Base-by-base conservation (phyloP, 2,329 filamentous ascomycete genomes). In the Parastagonospora avenae region DNA sequence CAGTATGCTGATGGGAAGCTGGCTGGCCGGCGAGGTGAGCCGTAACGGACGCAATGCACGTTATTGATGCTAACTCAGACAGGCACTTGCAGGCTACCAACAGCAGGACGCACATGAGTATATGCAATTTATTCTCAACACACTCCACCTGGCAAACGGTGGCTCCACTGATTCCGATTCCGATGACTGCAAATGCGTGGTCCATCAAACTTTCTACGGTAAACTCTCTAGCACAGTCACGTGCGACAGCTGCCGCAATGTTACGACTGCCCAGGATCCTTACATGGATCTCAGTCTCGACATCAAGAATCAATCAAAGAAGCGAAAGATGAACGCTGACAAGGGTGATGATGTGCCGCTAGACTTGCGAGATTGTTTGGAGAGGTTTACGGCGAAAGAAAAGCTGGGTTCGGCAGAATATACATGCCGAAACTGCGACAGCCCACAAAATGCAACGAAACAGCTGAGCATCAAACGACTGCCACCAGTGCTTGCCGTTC, bases 61-160 rank as follows among this genome's bases (percentile, higher is more conserved):
- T 19, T 4, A 8, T 27, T 19, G 9, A 15, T 36, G 40, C 50
- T 61, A 29, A 61, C 36, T 28, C 14, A 11, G 27, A 7, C 37
- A 74, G 72, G 71, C 74, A 14, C 67, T 81, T 16, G 91, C 93
- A 1, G 94, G 92, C 9, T 96, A 95, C 64, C 91, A 92, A 66
- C 93, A 97, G 74, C 93, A 97, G 77, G 93, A 97, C 69, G 93
- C 93, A 0, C 93, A 97, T 70, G 93, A 97, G 72, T 97, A 96
- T 76, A 95, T 97, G 73, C 92, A 96, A 70, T 97, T 96, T 68
- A 83, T 97, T 30, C 88, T 95, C 31, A 93, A 97, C 76, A 90
- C 94, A 64, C 81, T 99, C 12, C 93, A 97, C 69, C 85, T 77
- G 8, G 79, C 91, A 35, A 94, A 92, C 62, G 87, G 87, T 11